These are phyloP conservation scores for Yamadazyma sp. DNA, from an alignment of 1,139 yeast species.

Conservation along the genomic window DNA sequence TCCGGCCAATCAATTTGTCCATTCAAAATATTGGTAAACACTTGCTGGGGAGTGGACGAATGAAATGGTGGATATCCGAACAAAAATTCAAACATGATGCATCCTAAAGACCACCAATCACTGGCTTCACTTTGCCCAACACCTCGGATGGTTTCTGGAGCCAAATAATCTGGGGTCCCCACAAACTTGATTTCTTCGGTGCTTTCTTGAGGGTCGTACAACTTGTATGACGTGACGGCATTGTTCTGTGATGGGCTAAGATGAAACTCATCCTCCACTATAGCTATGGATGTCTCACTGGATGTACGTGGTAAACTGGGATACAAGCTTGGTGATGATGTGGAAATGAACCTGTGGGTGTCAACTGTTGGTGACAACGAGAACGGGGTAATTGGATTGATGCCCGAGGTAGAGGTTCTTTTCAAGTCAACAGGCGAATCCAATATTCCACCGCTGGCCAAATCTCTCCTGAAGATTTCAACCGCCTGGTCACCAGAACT, in stretches of 20 bases:
- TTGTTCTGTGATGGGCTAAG: conserved; percentile 25
- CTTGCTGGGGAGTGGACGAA: conserved; percentile 74
- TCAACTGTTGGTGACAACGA: conserved; percentile 50
- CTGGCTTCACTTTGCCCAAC: conserved; percentile 80
- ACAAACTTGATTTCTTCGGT: conserved; percentile 57
- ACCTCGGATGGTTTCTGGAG: conserved; percentile 94
- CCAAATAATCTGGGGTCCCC: conserved; percentile 96
- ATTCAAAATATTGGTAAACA: conserved; percentile 74
- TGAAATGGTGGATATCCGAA: conserved; percentile 97
- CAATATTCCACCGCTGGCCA: conserved; percentile 3
- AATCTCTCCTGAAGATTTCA: conserved; percentile 35
- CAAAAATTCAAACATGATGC: conserved; percentile 86
- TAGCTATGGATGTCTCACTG: conserved; percentile 56
- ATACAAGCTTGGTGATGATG: conserved; percentile 44
- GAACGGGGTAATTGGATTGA: conserved; percentile 47
- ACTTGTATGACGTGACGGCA: conserved; percentile 49
- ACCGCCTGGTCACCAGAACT: conserved; percentile 47
- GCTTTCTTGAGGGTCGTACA: conserved; percentile 68
- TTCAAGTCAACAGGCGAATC: conserved; percentile 26
- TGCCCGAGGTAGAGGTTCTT: conserved; percentile 6
- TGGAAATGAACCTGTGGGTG: neutral
- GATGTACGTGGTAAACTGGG: conserved; percentile 50
- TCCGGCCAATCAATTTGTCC: conserved; percentile 86
- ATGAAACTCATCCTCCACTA: conserved; percentile 49
- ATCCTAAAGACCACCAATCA: conserved; percentile 99